Percentiles rank a stretch among this genome's conserved stretches.
phyloP scores from a whole-genome alignment of 163 green algal species.

The Scenedesmus sp. region DNA sequence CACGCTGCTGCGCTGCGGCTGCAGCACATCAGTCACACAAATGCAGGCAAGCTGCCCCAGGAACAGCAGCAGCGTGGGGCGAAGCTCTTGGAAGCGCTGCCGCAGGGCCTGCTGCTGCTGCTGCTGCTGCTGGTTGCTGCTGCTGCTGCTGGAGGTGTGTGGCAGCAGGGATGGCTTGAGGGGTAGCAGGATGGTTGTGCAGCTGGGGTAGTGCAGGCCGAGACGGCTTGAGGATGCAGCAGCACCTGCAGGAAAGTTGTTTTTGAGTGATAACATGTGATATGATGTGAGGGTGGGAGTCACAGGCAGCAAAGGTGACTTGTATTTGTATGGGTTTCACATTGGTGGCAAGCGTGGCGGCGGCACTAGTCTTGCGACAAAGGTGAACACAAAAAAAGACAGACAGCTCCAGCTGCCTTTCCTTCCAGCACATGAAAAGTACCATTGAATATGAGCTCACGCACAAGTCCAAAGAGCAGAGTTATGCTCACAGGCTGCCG shows the following conservation, averaged over 20 bases:
- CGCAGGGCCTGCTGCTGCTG: constrained; percentile 37
- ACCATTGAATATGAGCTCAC: no score
- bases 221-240: not conserved
- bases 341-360: no score
- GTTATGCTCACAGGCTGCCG: no score
- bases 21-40: constrained; percentile 30
- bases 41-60: constrained; percentile 59
- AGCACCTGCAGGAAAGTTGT: not conserved
- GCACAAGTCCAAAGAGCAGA: no score
- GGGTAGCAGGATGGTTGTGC: constrained; percentile 58
- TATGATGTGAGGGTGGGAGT: no score
- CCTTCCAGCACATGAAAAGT: no score
- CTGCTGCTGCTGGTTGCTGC: not conserved
- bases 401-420: no score
- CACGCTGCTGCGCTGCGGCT: constrained; percentile 21
- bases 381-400: no score
- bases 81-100: constrained; percentile 60
- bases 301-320: no score
- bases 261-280: no score
- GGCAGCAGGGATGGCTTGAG: constrained; percentile 24
- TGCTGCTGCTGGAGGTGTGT: not conserved
- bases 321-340: no score
- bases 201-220: not conserved
- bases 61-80: constrained; percentile 69
- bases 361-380: no score